Evolutionary conservation across 2,329 filamentous ascomycete species (phyloP).

Genomic region (Colletotrichum eremochloae): DNA sequence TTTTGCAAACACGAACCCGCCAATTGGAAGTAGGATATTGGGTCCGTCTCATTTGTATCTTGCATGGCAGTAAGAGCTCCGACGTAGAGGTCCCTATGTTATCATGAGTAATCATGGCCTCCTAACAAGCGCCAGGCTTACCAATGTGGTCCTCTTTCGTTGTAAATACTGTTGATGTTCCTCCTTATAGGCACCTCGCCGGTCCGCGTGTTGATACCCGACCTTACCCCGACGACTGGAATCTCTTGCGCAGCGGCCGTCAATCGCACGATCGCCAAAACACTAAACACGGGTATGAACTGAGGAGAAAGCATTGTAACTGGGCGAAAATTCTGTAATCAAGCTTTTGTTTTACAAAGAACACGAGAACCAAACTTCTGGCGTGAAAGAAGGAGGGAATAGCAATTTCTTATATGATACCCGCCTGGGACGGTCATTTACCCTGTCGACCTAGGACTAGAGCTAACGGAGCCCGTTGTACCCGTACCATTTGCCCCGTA

Average conservation of each 20-base stretch:
- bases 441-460: neutral
- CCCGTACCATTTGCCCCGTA: neutral
- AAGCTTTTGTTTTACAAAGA: neutral
- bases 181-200: conserved; percentile 59
- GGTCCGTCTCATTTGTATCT: conserved; percentile 59
- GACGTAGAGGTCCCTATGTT: conserved; percentile 65
- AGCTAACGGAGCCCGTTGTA: conserved; percentile 20
- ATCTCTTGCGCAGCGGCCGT: conserved; percentile 10
- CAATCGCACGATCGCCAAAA: conserved; percentile 21
- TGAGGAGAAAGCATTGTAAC: conserved; percentile 8
- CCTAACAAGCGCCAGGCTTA: conserved; percentile 52
- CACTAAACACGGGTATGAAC: conserved; percentile 2
- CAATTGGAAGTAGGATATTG: conserved; percentile 72
- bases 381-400: neutral
- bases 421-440: conserved; percentile 3
- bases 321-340: neutral
- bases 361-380: no score
- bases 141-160: conserved; percentile 59
- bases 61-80: conserved; percentile 70
- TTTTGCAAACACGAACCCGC: conserved; percentile 58
- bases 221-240: conserved; percentile 55
- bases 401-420: conserved; percentile 7
- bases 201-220: conserved; percentile 52
- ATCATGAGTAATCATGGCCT: conserved; percentile 8
- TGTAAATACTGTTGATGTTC: conserved; percentile 62